Evolutionary conservation across 352 stramenopile species (phyloP), one percentile per base, ranked within the genome.

Genomic region (Phytophthora multivora): DNA sequence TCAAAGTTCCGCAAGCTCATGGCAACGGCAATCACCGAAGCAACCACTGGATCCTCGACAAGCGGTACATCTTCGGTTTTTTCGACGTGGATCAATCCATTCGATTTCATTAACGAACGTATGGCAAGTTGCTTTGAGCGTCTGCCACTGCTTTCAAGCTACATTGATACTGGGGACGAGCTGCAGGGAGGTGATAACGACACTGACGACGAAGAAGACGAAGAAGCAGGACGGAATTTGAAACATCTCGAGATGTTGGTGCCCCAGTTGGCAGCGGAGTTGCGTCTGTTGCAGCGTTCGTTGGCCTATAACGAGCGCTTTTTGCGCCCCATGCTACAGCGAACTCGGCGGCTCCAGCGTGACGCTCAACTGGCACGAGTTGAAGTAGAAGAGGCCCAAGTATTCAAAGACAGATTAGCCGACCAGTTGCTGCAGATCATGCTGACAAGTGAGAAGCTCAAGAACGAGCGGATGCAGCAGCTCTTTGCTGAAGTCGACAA

Each of bases 381-480:
- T 3, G 75, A 88, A 62, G 52, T 91, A 6, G 86, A 95, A 23
- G 86, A 95, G 60, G 40, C 72, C 2, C 79, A 88, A 43, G 48
- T 83, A 45, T 93, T 91, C 62, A 93, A 95, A 40, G 78, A 89
- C 65, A 66, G 81, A 40, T 63, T 95, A 5, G 73, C 80, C 0
- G 82, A 95, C 46, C 86, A 95, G 50, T 86, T 93, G 73, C 63
- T 91, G 50, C 75, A 90, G 41, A 77, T 95, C 45, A 78, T 95
- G 59, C 35, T 86, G 35, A 66, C 62, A 0, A 86, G 73, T 25
- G 80, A 95, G 56, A 74, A 75, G 21, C 65, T 86, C 18, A 95
- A 92, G 70, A 91, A 86, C 42, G 64, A 69, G 26, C 77, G 71
- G 36, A 91, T 95, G 85, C 79, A 89, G 42, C 54, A 89, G 56